Percentiles rank a stretch among this genome's conserved stretches.
These are phyloP conservation scores for Tylopilus intermedius DNA, from an alignment of 768 basidiomycete genomes.

Conservation along the genomic window DNA sequence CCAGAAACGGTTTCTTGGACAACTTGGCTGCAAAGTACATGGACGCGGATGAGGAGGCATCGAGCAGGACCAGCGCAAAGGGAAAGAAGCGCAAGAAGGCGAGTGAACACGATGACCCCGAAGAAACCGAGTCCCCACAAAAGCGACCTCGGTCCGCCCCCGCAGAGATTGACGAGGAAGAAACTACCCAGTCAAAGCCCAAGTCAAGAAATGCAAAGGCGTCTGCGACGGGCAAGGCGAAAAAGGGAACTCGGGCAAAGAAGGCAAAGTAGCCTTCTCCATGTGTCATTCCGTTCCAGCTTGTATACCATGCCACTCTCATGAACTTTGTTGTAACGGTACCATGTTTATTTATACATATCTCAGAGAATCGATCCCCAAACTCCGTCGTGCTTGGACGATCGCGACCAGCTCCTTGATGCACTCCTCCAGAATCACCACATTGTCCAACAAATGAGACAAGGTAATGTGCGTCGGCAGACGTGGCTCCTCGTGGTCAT, in stretches of 20 bases:
- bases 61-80: constrained; percentile 30
- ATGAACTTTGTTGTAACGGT: neutral
- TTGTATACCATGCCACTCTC: neutral
- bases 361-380: constrained; percentile 80
- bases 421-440: constrained; percentile 90
- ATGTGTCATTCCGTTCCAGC: neutral
- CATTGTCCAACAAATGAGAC: constrained; percentile 85
- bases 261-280: constrained; percentile 31
- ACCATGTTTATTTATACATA: constrained; percentile 47
- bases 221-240: constrained; percentile 22
- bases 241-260: constrained; percentile 29
- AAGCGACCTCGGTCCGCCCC: constrained; percentile 45
- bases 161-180: constrained; percentile 63
- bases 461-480: constrained; percentile 55
- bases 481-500: constrained; percentile 24
- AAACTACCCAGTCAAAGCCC: constrained; percentile 52
- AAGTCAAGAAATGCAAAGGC: constrained; percentile 45
- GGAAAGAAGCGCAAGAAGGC: constrained; percentile 50
- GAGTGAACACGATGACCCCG: constrained; percentile 30
- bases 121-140: constrained; percentile 38
- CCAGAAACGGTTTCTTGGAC: constrained; percentile 70
- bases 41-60: constrained; percentile 30
- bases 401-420: constrained; percentile 90
- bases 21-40: constrained; percentile 70
- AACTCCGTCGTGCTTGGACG: constrained; percentile 73